A percentile compares a stretch with the other conserved stretches of the same genome.
Conservation (phyloP, 495 filamentous ascomycete species). For the Cladorrhinum samala region DNA sequence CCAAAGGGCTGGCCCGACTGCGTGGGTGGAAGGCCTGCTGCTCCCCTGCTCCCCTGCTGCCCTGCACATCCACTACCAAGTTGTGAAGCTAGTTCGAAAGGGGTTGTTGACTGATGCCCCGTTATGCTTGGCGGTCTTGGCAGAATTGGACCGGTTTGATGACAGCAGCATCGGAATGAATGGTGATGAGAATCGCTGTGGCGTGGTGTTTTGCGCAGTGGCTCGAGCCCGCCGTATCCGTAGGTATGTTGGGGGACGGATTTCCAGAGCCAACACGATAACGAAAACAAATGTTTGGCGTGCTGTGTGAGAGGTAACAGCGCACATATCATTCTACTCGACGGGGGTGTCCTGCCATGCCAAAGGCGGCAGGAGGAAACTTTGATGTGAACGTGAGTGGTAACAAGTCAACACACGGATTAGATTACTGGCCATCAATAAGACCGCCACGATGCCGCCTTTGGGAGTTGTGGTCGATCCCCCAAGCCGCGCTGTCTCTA, state of each 20-base stretch:
- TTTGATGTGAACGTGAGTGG: background rate
- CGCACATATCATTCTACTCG: background rate
- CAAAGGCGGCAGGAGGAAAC: constrained; percentile 1
- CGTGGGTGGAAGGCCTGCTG: constrained; percentile 20
- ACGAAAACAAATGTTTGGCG: background rate
- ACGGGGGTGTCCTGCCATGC: background rate
- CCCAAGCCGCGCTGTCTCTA: background rate
- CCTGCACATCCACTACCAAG: constrained; percentile 10
- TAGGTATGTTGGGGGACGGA: too few relatives aligned
- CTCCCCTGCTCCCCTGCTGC: too few relatives aligned
- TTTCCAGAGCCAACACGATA: background rate
- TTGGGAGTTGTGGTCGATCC: background rate
- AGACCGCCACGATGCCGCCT: constrained; percentile 2
- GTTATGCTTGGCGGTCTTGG: constrained; percentile 6
- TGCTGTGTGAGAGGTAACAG: too few relatives aligned
- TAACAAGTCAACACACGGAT: background rate
- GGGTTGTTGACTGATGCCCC: constrained; percentile 9
- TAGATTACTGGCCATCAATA: background rate
- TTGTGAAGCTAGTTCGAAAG: constrained; percentile 18
- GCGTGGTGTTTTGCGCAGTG: background rate
- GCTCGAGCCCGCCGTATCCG: too few relatives aligned
- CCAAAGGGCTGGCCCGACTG: constrained; percentile 18
- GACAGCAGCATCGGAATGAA: too few relatives aligned
- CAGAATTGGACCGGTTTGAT: background rate
- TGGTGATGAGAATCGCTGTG: too few relatives aligned